phyloP scores from a whole-genome alignment of 257 asterid genomes.

The Penstemon barbatus region DNA sequence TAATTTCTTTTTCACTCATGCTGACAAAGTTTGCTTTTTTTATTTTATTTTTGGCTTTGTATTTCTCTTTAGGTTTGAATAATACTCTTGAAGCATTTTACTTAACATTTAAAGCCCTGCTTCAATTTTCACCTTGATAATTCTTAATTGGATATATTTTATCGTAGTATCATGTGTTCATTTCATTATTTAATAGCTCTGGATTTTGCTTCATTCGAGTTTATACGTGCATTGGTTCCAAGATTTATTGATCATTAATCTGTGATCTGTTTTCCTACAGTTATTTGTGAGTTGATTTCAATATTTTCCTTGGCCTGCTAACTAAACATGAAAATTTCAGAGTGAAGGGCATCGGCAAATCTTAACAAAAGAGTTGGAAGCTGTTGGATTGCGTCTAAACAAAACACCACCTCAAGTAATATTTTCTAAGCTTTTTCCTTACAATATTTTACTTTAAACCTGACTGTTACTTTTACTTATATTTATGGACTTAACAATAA shows the following conservation, averaged over 20 bases:
- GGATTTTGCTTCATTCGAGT: no score
- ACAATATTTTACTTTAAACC: background rate
- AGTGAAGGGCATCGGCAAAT: constrained; percentile 99
- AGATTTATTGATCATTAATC: background rate
- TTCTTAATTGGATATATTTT: no score
- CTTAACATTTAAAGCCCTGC: no score
- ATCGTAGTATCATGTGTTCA: no score
- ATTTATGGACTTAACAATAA: background rate
- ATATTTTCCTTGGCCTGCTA: constrained; percentile 5
- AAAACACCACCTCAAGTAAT: constrained; percentile 93
- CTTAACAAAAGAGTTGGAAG: constrained; percentile 93
- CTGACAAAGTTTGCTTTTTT: no score
- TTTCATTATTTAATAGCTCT: background rate
- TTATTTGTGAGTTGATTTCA: background rate
- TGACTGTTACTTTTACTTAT: background rate
- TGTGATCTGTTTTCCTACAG: background rate
- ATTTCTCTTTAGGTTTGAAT: no score
- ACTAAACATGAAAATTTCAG: constrained; percentile 47
- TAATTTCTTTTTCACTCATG: no score
- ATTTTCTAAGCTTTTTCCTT: constrained; percentile 23
- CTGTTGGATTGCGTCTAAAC: constrained; percentile 97
- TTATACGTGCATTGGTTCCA: background rate
- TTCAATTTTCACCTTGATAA: no score
- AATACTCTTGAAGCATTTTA: no score
- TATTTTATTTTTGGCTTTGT: no score